Conservation (phyloP, 352 stramenopile genomes). For the Phytophthora crassamura region DNA sequence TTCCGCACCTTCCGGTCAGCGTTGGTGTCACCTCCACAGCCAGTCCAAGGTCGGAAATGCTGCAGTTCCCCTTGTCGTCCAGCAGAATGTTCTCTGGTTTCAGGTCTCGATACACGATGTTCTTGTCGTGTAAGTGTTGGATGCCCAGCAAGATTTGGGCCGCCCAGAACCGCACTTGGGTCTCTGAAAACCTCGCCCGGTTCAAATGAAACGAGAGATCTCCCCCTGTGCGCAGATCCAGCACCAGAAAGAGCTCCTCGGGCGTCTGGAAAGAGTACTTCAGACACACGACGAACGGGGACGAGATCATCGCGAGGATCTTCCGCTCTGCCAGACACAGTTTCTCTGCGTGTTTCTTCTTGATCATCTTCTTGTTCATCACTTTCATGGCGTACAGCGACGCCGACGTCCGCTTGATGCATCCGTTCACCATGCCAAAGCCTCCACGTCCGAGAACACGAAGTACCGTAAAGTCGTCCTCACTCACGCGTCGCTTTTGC, state of each 20-base stretch:
- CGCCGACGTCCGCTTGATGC: conserved; percentile 93
- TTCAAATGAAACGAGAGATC: conserved; percentile 93
- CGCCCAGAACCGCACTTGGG: conserved; percentile 82
- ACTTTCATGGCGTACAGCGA: conserved; percentile 89
- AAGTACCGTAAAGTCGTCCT: conserved; percentile 97
- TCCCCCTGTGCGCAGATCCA: conserved; percentile 97
- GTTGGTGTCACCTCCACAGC: conserved; percentile 93
- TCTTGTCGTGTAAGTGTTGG: conserved; percentile 90
- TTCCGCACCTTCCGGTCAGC: conserved; percentile 77
- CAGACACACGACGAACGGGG: conserved; percentile 95
- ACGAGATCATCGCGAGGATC: conserved; percentile 77
- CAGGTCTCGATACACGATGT: conserved; percentile 91
- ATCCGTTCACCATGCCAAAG: conserved; percentile 97
- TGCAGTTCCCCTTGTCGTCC: conserved; percentile 95
- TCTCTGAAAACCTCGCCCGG: conserved; percentile 70
- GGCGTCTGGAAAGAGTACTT: conserved; percentile 96
- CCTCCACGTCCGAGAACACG: conserved; percentile 95
- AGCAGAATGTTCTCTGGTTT: conserved; percentile 92
- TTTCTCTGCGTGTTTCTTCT: conserved; percentile 93
- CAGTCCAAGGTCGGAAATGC: conserved; percentile 97
- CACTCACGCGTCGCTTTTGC: conserved; percentile 88
- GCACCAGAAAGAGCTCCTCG: conserved; percentile 96
- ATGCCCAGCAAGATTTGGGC: conserved; percentile 79
- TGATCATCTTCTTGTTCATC: conserved; percentile 91
- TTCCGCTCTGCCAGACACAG: conserved; percentile 80